Evolutionary conservation across 495 filamentous ascomycete genomes (phyloP), one percentile per base, ranked within the genome.

Genomic region (Penicillium ucsense): DNA sequence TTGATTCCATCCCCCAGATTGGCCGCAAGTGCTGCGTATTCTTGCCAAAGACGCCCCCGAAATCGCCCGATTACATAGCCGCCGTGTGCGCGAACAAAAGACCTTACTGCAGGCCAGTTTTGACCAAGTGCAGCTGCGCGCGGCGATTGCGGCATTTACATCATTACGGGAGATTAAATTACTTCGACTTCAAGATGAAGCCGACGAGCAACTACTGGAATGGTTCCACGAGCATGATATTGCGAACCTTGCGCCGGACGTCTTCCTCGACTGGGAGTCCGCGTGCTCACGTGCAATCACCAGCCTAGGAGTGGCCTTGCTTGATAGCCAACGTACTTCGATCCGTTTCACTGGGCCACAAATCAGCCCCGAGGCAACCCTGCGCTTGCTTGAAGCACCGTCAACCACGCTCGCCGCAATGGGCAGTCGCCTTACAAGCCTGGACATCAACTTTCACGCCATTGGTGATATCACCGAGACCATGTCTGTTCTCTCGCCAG

Each of bases 101-200:
- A 50, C 28, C 27, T 48, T 73, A 2, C 38, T 64, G 38, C 50
- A 60, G 8, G 51, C 52, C 3, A 54, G 56, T 39, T 49, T 54
- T 27, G 70, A 73, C 42, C 48, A 63, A 38, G 10, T 31, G 10
- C 52, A 76, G n/a, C 65, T 86, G 10, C 73, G 67, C 31, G 68
- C 66, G 45, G 82, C 81, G 35, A 70, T 84, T 41, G 53, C 62
- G 4, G 72, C 75, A 3, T 85, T 86, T 53, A 70, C 70, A 2
- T 70, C 72, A 3, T 71, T 88, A 6, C 76, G 82, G 52, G 75
- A 84, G 54, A 73, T 87, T 38, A 81, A 85, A 50, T 71, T 87
- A 20, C 70, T 86, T 27, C 76, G 79, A 7, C 51, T 85, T 8
- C 75, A 79, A 52, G 82, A 85, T 47, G 64, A 76, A 46, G 71